Base-by-base conservation (phyloP, 306 rosid species). In the Medicago arabica region DNA sequence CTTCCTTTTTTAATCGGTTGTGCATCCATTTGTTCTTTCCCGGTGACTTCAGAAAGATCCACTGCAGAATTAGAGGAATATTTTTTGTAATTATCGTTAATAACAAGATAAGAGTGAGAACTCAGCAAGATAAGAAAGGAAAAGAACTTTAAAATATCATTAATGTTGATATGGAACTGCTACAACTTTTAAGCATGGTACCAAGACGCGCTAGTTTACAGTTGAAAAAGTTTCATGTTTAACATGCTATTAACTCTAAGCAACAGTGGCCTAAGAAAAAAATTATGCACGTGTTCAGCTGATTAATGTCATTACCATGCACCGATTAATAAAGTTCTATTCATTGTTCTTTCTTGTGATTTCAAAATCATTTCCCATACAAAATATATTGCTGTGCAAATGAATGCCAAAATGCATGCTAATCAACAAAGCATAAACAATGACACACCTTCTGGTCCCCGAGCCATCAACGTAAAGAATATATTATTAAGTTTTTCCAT, bases 391-490 rank as follows among this genome's bases (percentile, higher is more conserved):
- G 9, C 16, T 50, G 69, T 57, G 28, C 68, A 69, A 28, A 60
- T 75, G 69, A 75, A 79, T 21, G 74, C 75, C 11, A 14, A 78
- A 4, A 55, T 76, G 70, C 13, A 39, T 61, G 51, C 68, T 21
- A 44, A 55, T 60, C 51, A 25, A 80, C 75, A 58, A 75, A 76
- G 81, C 73, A 60, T n/a, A 55, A 71, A 21, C 58, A 39, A 76
- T 55, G 78, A 41, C 68, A 65, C 78, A 94, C 97, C 96, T 64
- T 92, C 92, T 67, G 99, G 99, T 75, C 97, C 97, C 72, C 97
- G 85, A 39, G 97, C 90, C 97, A 95, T 95, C 86, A 92, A 76
- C 66, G 99, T 81, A 87, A 92, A 95, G 86, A 95, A 92, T 78
- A 92, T 85, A 83, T 89, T 92, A 71, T 95, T 90, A 3, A 90